These are phyloP conservation scores for Salicornia ramosissima DNA, from an alignment of 148 eudicot genomes.

Conservation along the genomic window DNA sequence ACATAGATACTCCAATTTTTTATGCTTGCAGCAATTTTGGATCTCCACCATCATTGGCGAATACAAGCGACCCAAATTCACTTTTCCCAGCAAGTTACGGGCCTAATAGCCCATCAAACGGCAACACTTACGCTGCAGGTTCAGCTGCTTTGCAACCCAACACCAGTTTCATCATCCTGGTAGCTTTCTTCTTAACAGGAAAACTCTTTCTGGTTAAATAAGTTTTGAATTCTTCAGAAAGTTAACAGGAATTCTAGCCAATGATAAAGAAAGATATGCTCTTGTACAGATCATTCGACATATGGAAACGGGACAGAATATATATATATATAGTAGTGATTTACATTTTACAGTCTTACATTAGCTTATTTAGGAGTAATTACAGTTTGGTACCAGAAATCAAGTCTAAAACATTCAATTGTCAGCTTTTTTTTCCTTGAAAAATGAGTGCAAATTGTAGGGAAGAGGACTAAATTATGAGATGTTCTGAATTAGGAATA, in stretches of 20 bases:
- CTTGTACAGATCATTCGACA: conserved; percentile 26
- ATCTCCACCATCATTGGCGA: conserved; percentile 47
- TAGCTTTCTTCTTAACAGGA: conserved; percentile 28
- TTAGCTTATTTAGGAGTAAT: neutral
- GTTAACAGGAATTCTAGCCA: conserved; percentile 14
- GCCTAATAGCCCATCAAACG: conserved; percentile 43
- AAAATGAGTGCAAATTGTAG: conserved; percentile 7
- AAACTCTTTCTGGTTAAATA: conserved; percentile 30
- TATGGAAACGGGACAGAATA: neutral
- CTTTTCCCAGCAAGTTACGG: conserved; percentile 33
- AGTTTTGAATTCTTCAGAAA: neutral
- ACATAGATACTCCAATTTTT: neutral
- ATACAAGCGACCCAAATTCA: conserved; percentile 40
- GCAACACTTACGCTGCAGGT: conserved; percentile 33
- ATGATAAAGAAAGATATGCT: conserved; percentile 1
- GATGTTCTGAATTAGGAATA: conserved; percentile 14
- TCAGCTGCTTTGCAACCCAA: conserved; percentile 40
- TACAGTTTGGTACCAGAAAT: conserved; percentile 5
- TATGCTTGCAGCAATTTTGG: conserved; percentile 45
- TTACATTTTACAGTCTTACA: neutral
- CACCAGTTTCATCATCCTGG: conserved; percentile 29
- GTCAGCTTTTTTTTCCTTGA: neutral
- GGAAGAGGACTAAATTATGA: conserved; percentile 15
- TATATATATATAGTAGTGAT: neutral
- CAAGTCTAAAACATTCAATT: conserved; percentile 2